Evolutionary conservation across 495 filamentous ascomycete genomes (phyloP).

Genomic region (Tuber melanosporum): DNA sequence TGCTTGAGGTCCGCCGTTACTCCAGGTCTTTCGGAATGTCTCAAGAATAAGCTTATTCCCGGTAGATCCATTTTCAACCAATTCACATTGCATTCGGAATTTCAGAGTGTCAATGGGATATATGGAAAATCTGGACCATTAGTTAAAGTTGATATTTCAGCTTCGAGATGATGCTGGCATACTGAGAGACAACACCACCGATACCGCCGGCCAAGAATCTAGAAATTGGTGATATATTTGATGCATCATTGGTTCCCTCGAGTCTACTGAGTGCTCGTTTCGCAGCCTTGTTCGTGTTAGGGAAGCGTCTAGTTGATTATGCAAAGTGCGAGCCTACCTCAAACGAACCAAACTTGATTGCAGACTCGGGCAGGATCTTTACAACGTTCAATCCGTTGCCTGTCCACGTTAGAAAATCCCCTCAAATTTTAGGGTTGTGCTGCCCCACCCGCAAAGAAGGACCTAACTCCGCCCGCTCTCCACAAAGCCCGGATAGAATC

Average conservation of each 20-base stretch:
- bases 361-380: slow-evolving; percentile 97
- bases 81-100: slow-evolving; percentile 96
- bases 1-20: slow-evolving; percentile 60
- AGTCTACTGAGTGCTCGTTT: slow-evolving; percentile 79
- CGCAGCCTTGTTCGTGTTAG: slow-evolving; percentile 54
- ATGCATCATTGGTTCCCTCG: slow-evolving; percentile 82
- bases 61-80: slow-evolving; percentile 71
- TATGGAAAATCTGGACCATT: slow-evolving; percentile 62
- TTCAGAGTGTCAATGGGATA: slow-evolving; percentile 97
- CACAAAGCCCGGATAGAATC: slow-evolving; percentile 70
- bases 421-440: not conserved
- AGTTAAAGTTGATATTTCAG: slow-evolving; percentile 32
- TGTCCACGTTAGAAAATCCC: slow-evolving; percentile 43
- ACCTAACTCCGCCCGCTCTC: slow-evolving; percentile 79
- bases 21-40: slow-evolving; percentile 79
- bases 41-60: slow-evolving; percentile 78
- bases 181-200: slow-evolving; percentile 90
- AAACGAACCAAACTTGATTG: slow-evolving; percentile 94
- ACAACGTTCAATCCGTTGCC: slow-evolving; percentile 94
- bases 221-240: slow-evolving; percentile 68
- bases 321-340: slow-evolving; percentile 49
- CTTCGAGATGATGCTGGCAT: slow-evolving; percentile 41
- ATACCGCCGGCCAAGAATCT: slow-evolving; percentile 87
- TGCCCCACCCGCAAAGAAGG: slow-evolving; percentile 80
- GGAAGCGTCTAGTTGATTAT: not conserved